Evolutionary conservation across 2,329 filamentous ascomycete species (phyloP).

Genomic region (Botryosphaeria agaves): DNA sequence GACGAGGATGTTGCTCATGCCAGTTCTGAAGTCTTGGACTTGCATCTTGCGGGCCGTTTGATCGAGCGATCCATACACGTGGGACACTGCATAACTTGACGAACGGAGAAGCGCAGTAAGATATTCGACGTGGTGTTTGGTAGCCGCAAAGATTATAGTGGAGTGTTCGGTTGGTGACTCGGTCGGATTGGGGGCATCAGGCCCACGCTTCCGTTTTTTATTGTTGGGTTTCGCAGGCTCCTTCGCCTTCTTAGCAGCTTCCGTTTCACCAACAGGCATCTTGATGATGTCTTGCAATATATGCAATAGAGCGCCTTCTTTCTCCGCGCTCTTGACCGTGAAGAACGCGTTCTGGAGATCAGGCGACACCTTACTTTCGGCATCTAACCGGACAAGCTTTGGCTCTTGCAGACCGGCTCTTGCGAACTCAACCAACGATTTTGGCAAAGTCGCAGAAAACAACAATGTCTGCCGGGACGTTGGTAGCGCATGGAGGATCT

Average conservation of each 20-base stretch:
- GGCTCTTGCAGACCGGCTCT: constrained; percentile 86
- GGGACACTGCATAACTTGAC: constrained; percentile 77
- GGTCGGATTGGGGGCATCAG: constrained; percentile 31
- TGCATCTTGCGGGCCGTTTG: constrained; percentile 86
- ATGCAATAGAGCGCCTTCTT: constrained; percentile 81
- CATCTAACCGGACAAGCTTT: constrained; percentile 74
- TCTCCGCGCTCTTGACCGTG: constrained; percentile 77
- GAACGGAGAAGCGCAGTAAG: constrained; percentile 61
- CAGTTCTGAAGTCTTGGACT: constrained; percentile 74
- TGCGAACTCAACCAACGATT: constrained; percentile 89
- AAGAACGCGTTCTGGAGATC: constrained; percentile 96
- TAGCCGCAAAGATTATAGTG: constrained; percentile 86
- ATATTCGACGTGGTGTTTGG: constrained; percentile 96
- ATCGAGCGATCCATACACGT: constrained; percentile 87
- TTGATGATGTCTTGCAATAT: constrained; percentile 85
- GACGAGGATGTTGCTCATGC: constrained; percentile 76
- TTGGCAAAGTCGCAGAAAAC: constrained; percentile 89
- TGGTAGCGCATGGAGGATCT: constrained; percentile 82
- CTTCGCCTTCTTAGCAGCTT: constrained; percentile 28
- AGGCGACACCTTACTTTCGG: constrained; percentile 88
- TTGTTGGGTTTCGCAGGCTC: constrained; percentile 28
- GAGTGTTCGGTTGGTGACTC: constrained; percentile 75
- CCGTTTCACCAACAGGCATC: constrained; percentile 54
- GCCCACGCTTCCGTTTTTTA: constrained; percentile 59
- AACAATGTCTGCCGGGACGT: constrained; percentile 73